Evolutionary conservation across 495 filamentous ascomycete genomes (phyloP), one percentile per base, ranked within the genome.

Genomic region (Saxophila tyrrhenica): DNA sequence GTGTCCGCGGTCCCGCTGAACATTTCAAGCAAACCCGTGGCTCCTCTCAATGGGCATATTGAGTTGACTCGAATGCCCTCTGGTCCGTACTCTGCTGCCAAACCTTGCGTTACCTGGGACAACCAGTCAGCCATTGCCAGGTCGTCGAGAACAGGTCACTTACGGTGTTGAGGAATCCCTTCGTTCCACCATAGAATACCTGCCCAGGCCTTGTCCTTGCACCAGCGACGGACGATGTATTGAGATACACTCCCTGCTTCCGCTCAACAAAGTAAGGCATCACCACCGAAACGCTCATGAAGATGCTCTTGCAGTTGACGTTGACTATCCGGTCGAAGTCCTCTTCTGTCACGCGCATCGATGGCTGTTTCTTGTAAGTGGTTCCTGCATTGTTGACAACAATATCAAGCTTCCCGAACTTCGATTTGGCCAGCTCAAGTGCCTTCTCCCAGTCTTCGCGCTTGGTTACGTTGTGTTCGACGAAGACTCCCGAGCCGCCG

Each of bases 21-120:
- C 10, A 74, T 70, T 45, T 77, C 75, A 39, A 85, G 84, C 54
- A 87, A 72, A 0, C 80, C 82, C 19, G 84, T 63, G 24, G 48
- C 60, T 32, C 52, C 51, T 13, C 56, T 24, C 15, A 63, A 45
- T 7, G 58, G 59, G 35, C 55, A 64, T 20, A 64, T 57, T 24
- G 62, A 55, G 41, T 64, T 64, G 24, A 58, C 57, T 22, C 62
- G 39, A 17, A 62, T 51, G 11, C 49, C 39, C n/a, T 59, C 56
- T 5, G 17, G 19, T 20, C 43, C 62, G 29, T 59, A 62, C 38
- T 64, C 62, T 17, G 59, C 62, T 15, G 59, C 59, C n/a, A 64
- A 49, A 17, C 56, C 62, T 54, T 62, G 62, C 1, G 59, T 64
- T 24, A 60, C 56, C 29, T 35, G 29, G 7, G 13, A 35, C 5